A percentile compares a stretch with the other conserved stretches of the same genome.
Evolutionary conservation across 768 basidiomycete species (phyloP).

Genomic region (Dioszegia hungarica): DNA sequence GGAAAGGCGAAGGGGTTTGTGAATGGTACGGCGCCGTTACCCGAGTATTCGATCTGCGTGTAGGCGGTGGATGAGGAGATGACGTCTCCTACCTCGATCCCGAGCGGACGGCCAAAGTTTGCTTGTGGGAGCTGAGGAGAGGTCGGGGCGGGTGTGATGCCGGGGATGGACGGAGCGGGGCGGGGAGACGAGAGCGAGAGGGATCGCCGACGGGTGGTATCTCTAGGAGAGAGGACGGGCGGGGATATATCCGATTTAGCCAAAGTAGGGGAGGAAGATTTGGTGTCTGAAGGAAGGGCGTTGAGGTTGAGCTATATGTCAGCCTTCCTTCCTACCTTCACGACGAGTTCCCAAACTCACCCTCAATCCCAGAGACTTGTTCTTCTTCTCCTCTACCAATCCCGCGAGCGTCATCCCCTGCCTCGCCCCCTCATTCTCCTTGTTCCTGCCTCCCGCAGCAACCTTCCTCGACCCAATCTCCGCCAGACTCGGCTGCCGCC

Average conservation of each 20-base stretch:
- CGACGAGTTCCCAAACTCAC: background rate
- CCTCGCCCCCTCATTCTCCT: slow-evolving; percentile 2
- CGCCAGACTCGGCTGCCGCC: slow-evolving; percentile 14
- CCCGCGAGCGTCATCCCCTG: background rate
- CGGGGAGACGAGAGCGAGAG: slow-evolving; percentile 23
- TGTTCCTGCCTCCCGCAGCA: background rate
- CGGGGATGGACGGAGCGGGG: slow-evolving; percentile 12
- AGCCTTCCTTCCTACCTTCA: background rate
- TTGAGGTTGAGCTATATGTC: background rate
- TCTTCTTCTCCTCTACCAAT: slow-evolving; percentile 3
- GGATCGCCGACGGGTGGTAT: slow-evolving; percentile 13
- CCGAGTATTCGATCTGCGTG: slow-evolving; percentile 20
- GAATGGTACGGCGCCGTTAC: slow-evolving; percentile 12
- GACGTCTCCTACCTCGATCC: slow-evolving; percentile 4
- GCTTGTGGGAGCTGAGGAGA: slow-evolving; percentile 16
- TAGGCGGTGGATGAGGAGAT: background rate
- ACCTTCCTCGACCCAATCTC: slow-evolving; percentile 10
- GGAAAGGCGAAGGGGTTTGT: slow-evolving; percentile 8
- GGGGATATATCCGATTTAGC: background rate
- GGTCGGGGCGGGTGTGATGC: background rate
- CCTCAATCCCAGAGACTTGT: background rate
- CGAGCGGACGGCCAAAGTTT: slow-evolving; percentile 19
- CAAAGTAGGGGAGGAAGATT: background rate
- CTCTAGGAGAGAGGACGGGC: background rate
- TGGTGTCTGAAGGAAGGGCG: background rate